A percentile compares a stretch with the other conserved stretches of the same genome.
phyloP scores from a whole-genome alignment of 805 yeast genomes.

The Isabelozyma pseudorhagii region DNA sequence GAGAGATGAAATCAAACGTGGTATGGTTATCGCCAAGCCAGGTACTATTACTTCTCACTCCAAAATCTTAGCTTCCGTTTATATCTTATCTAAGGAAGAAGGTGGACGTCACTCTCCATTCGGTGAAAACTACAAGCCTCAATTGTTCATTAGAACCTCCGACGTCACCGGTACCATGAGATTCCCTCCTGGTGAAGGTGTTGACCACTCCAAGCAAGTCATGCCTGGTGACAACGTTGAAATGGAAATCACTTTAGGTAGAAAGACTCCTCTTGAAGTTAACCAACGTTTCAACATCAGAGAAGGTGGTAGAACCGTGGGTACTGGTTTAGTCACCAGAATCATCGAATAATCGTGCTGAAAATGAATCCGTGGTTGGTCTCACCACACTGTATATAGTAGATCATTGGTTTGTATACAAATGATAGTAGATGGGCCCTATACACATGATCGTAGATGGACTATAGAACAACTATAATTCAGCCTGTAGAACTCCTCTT shows the following conservation, averaged over 20 bases:
- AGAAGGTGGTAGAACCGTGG: slow-evolving; percentile 99
- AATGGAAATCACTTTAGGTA: slow-evolving; percentile 86
- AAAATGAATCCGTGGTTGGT: neutral
- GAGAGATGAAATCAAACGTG: slow-evolving; percentile 95
- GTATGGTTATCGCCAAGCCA: slow-evolving; percentile 96
- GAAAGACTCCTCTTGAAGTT: slow-evolving; percentile 90
- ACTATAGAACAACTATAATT: too few species aligned
- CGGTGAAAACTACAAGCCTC: slow-evolving; percentile 97
- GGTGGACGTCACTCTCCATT: slow-evolving; percentile 99
- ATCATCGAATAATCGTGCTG: slow-evolving; percentile 55
- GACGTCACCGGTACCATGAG: slow-evolving; percentile 87
- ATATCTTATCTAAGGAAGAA: slow-evolving; percentile 92
- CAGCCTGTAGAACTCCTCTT: too few species aligned
- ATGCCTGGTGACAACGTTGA: slow-evolving; percentile 98
- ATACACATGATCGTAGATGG: too few species aligned
- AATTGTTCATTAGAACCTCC: slow-evolving; percentile 93
- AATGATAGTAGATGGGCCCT: neutral
- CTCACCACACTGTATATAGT: slow-evolving; percentile 6
- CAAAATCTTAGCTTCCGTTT: slow-evolving; percentile 89
- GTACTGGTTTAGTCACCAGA: slow-evolving; percentile 96
- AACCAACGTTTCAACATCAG: slow-evolving; percentile 99
- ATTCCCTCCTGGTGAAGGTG: slow-evolving; percentile 75
- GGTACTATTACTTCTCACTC: slow-evolving; percentile 89
- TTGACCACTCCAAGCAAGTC: slow-evolving; percentile 85
- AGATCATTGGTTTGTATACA: neutral